phyloP scores from a whole-genome alignment of 352 stramenopile genomes.

The Plasmopara viticola region DNA sequence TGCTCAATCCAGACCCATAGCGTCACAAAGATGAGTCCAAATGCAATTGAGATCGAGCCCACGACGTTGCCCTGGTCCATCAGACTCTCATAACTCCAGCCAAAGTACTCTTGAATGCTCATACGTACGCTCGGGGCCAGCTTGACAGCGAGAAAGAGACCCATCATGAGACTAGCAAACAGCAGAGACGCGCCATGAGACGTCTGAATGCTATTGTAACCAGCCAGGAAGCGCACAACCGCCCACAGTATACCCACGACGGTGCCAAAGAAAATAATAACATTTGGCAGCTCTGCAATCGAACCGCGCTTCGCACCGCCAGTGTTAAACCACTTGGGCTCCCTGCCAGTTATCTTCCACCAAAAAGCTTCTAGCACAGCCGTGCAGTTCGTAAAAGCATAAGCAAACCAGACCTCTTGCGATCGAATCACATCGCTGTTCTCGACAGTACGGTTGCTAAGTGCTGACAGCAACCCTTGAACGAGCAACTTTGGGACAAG shows the following conservation, averaged over 20 bases:
- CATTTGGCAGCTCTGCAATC: slow-evolving; percentile 61
- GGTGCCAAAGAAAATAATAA: slow-evolving; percentile 68
- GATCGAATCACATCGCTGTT: slow-evolving; percentile 81
- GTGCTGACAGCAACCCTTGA: slow-evolving; percentile 61
- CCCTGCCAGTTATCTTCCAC: slow-evolving; percentile 80
- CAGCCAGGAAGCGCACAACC: slow-evolving; percentile 69
- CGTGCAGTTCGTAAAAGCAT: slow-evolving; percentile 76
- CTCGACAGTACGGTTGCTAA: slow-evolving; percentile 79
- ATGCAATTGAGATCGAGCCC: slow-evolving; percentile 61
- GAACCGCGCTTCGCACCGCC: slow-evolving; percentile 63
- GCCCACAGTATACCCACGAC: slow-evolving; percentile 64
- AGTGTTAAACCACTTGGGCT: slow-evolving; percentile 79
- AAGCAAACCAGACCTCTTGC: slow-evolving; percentile 81
- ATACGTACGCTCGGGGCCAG: slow-evolving; percentile 74
- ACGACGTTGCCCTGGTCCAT: slow-evolving; percentile 83
- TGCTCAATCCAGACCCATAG: slow-evolving; percentile 81
- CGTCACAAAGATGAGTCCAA: slow-evolving; percentile 71
- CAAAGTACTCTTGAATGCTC: slow-evolving; percentile 87
- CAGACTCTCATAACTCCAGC: slow-evolving; percentile 81
- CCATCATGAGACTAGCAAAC: slow-evolving; percentile 75
- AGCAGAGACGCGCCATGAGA: slow-evolving; percentile 68
- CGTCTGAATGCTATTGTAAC: slow-evolving; percentile 71
- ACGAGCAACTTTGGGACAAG: slow-evolving; percentile 77
- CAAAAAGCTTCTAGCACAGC: slow-evolving; percentile 71
- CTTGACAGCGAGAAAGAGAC: slow-evolving; percentile 75